A percentile compares a stretch with the other conserved stretches of the same genome.
Evolutionary conservation across 495 filamentous ascomycete species (phyloP).

Genomic region (Aspergillus taichungensis): DNA sequence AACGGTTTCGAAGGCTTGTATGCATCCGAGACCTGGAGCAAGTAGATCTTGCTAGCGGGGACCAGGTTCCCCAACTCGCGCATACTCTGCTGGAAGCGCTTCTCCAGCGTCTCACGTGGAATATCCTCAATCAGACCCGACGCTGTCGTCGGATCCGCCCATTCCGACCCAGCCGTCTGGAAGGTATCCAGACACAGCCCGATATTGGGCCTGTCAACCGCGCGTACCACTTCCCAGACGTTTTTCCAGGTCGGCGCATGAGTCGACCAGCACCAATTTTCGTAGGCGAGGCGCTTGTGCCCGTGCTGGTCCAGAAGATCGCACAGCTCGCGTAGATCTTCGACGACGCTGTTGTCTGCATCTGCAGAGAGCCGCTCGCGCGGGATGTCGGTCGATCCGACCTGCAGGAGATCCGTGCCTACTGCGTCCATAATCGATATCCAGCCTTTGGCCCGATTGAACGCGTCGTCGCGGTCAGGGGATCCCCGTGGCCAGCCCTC

Average conservation of each 20-base stretch:
- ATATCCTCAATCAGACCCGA: constrained; percentile 48
- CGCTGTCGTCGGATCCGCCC: constrained; percentile 60
- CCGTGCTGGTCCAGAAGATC: constrained; percentile 48
- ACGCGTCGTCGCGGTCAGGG: constrained; percentile 53
- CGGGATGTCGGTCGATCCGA: constrained; percentile 61
- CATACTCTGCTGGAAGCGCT: constrained; percentile 44
- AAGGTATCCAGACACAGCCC: constrained; percentile 79
- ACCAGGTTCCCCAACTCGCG: constrained; percentile 45
- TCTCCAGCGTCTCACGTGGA: constrained; percentile 33
- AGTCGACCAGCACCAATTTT: constrained; percentile 82
- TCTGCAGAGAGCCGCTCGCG: constrained; percentile 41
- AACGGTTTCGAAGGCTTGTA: constrained; percentile 51
- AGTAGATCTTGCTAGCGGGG: constrained; percentile 62
- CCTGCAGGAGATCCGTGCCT: constrained; percentile 68
- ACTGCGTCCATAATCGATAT: constrained; percentile 62
- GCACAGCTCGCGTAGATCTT: constrained; percentile 54
- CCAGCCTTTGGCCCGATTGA: constrained; percentile 57
- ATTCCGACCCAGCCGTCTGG: constrained; percentile 68
- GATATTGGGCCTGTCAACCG: constrained; percentile 54
- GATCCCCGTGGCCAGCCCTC: constrained; percentile 63
- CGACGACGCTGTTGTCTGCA: constrained; percentile 37
- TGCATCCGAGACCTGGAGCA: constrained; percentile 74
- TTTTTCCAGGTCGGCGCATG: constrained; percentile 59
- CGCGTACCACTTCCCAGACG: constrained; percentile 57
- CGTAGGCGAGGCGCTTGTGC: constrained; percentile 59